Evolutionary conservation across 2,329 filamentous ascomycete species (phyloP), one percentile per base, ranked within the genome.

Genomic region (Amylocarpus encephaloides): DNA sequence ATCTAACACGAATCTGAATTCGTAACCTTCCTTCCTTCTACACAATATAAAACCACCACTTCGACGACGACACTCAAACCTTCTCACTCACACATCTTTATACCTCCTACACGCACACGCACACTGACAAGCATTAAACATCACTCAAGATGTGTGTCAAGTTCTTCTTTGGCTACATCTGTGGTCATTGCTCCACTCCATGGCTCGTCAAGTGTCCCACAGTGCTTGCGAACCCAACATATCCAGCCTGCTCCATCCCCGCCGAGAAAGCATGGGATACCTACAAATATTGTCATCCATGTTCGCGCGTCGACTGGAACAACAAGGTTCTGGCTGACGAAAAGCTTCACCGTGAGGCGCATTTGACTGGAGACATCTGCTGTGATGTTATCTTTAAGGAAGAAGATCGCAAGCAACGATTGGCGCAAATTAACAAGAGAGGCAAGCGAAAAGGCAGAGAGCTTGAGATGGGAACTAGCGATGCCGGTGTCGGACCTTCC

Each of bases 121-220:
- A 36, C 34, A 36, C 12, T 36, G 15, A 13, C 4, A 36, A 36
- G 12, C 34, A 36, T 36, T 13, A 3, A 13, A 36, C 3, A 36
- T 5, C 34, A 40, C 13, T 16, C 35, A 44, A 18, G 2, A 77
- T 77, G 74, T 77, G 74, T 56, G 67, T 74, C 60, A 63, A 66
- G 30, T 71, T 75, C 57, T 74, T 66, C 55, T 59, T 73, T 42
- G 69, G 67, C 47, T 77, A 74, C 60, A 68, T 62, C 32, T 77
- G 74, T 59, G 74, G 73, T 13, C 74, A 77, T 62, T 70, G 68
- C 43, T 70, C 69, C 6, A 36, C 68, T 3, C 63, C 67, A 1
- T 64, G 70, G 10, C 63, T 73, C 42, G 67, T 70, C 0, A 62
- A 66, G 2, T 77, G 74, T 53, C 74, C 74, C 5, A 10, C 61